phyloP scores from a whole-genome alignment of 164 flowering plant genomes.

The Vitis amurensis region DNA sequence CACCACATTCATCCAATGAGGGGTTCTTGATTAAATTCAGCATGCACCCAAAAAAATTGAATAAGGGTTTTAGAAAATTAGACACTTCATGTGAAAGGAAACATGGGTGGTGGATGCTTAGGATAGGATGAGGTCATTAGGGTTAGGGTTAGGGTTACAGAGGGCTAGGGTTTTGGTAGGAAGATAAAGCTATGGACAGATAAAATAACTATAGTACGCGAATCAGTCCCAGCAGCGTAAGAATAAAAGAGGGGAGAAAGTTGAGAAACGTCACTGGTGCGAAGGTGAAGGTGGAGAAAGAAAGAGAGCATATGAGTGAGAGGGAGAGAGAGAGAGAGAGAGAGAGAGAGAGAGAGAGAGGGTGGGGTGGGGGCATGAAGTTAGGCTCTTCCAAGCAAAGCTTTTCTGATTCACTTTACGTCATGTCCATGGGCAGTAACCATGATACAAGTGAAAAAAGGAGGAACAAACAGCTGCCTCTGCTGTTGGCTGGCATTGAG shows the following conservation, averaged over 20 bases:
- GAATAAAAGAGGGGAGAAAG: slow-evolving; percentile 9
- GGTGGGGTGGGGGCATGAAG: not conserved
- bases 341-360: not conserved
- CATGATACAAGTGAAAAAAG: slow-evolving; percentile 8
- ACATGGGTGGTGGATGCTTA: too few relatives aligned
- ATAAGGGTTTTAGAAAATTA: too few relatives aligned
- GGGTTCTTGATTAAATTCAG: too few relatives aligned
- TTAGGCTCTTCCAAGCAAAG: slow-evolving; percentile 11
- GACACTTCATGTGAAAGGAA: too few relatives aligned
- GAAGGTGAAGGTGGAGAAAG: not conserved
- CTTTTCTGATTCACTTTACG: slow-evolving; percentile 26
- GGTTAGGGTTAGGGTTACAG: slow-evolving; percentile 5
- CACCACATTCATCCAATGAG: too few relatives aligned
- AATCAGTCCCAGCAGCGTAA: slow-evolving; percentile 27
- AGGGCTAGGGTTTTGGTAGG: slow-evolving; percentile 12
- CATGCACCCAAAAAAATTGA: too few relatives aligned
- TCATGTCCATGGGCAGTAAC: slow-evolving; percentile 22
- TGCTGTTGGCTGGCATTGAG: not conserved
- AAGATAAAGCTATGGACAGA: not conserved
- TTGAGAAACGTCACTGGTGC: slow-evolving; percentile 12
- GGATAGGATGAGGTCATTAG: not conserved
- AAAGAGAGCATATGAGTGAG: too few relatives aligned
- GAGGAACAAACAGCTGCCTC: not conserved
- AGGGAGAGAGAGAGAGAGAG: too few relatives aligned
- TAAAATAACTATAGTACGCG: slow-evolving; percentile 9